phyloP scores from a whole-genome alignment of 805 yeast species.

The Saccharomycopsis oosterbeekiorum region DNA sequence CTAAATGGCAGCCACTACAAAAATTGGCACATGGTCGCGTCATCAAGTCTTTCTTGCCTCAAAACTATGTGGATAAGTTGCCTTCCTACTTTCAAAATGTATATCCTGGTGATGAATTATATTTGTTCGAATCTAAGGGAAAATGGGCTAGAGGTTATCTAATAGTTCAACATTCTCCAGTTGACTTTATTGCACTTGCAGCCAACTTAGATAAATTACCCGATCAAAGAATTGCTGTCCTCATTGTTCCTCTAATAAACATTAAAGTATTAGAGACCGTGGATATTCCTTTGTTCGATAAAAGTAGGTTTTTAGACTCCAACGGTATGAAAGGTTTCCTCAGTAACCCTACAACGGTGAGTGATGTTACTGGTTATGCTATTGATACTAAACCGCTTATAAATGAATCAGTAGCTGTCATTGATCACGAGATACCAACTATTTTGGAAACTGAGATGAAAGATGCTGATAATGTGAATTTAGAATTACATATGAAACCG shows the following conservation, averaged over 20 bases:
- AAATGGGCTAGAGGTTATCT: constrained; percentile 79
- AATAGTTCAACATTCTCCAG: constrained; percentile 57
- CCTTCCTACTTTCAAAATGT: constrained; percentile 39
- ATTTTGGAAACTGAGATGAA: constrained; percentile 28
- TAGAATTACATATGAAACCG: constrained; percentile 33
- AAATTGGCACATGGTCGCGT: constrained; percentile 35
- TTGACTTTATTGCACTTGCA: constrained; percentile 47
- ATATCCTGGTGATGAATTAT: constrained; percentile 71
- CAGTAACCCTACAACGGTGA: constrained; percentile 22
- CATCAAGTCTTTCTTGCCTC: constrained; percentile 36
- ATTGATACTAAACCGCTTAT: constrained; percentile 15
- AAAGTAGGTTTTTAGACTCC: constrained; percentile 22
- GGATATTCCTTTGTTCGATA: constrained; percentile 28
- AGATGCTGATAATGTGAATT: constrained; percentile 24
- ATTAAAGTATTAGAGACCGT: constrained; percentile 36
- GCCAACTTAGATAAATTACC: constrained; percentile 57
- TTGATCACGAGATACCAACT: constrained; percentile 24
- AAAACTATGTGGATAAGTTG: constrained; percentile 26
- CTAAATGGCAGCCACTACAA: constrained; percentile 41
- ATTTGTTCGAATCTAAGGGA: constrained; percentile 51
- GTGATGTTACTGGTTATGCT: constrained; percentile 18
- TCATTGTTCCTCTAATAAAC: constrained; percentile 51
- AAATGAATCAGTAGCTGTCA: constrained; percentile 21
- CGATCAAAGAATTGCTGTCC: constrained; percentile 41
- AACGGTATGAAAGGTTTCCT: constrained; percentile 1